These are phyloP conservation scores for Ascochyta pisi DNA, from an alignment of 2,329 filamentous ascomycete genomes.

Conservation along the genomic window DNA sequence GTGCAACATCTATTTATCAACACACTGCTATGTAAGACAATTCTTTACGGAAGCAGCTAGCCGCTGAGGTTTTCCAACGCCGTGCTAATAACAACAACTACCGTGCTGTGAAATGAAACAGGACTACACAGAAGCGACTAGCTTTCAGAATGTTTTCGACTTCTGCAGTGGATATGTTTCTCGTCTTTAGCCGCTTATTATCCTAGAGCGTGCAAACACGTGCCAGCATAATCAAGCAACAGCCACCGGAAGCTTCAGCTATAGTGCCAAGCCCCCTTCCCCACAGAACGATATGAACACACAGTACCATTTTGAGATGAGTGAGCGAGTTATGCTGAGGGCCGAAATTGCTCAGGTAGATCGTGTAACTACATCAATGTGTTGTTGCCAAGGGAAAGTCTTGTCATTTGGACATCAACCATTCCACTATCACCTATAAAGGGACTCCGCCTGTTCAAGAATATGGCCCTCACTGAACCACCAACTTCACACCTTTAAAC, in stretches of 20 bases:
- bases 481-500: too few species aligned
- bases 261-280: conserved; percentile 22
- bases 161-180: not conserved
- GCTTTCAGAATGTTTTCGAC: not conserved
- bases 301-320: not conserved
- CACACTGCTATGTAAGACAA: too few species aligned
- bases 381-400: not conserved
- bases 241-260: conserved; percentile 28
- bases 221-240: conserved; percentile 17
- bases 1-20: too few species aligned
- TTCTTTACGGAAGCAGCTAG: too few species aligned
- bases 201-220: not conserved
- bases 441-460: not conserved
- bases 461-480: not conserved
- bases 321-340: not conserved
- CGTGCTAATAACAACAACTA: not conserved
- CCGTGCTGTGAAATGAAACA: not conserved
- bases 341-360: not conserved
- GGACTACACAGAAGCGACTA: not conserved
- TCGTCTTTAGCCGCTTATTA: conserved; percentile 11
- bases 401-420: not conserved
- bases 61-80: too few species aligned
- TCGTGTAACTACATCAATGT: not conserved
- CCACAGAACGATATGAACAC: conserved; percentile 3
- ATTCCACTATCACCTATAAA: not conserved